A percentile compares a stretch with the other conserved stretches of the same genome.
phyloP scores from a whole-genome alignment of 805 yeast genomes.

The Kodamaea kakaduensis region DNA sequence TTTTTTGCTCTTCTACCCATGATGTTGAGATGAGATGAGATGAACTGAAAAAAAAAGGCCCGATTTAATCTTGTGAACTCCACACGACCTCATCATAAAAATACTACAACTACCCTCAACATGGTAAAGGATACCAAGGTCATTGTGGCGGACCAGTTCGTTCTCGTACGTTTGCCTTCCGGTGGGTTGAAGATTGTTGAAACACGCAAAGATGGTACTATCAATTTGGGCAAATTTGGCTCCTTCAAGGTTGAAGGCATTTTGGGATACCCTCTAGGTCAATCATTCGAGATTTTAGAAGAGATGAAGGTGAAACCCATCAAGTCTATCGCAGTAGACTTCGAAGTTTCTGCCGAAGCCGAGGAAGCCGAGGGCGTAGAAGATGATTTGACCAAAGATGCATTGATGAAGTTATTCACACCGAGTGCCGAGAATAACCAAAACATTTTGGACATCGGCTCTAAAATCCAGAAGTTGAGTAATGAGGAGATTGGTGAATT shows the following conservation, averaged over 20 bases:
- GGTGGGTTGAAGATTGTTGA: slow-evolving; percentile 72
- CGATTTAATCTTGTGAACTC: slow-evolving; percentile 2
- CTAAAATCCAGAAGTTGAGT: slow-evolving; percentile 66
- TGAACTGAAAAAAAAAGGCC: slow-evolving; percentile 10
- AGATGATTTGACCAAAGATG: slow-evolving; percentile 35
- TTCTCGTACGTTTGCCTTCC: slow-evolving; percentile 75
- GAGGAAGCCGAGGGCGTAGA: slow-evolving; percentile 14
- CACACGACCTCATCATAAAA: slow-evolving; percentile 11
- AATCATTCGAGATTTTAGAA: slow-evolving; percentile 77
- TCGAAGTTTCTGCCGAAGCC: slow-evolving; percentile 28
- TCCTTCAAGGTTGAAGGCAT: slow-evolving; percentile 69
- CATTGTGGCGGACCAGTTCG: slow-evolving; percentile 50
- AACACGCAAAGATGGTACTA: slow-evolving; percentile 52
- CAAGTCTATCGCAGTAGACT: slow-evolving; percentile 27
- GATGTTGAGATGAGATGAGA: slow-evolving; percentile 8
- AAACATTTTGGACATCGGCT: slow-evolving; percentile 63
- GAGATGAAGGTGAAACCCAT: slow-evolving; percentile 50
- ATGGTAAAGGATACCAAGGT: slow-evolving; percentile 11
- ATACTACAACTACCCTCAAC: too few species aligned
- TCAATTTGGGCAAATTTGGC: slow-evolving; percentile 90
- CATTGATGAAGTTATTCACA: slow-evolving; percentile 33
- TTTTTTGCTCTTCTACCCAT: slow-evolving; percentile 95
- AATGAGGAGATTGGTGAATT: slow-evolving; percentile 80
- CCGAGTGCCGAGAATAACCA: slow-evolving; percentile 59
- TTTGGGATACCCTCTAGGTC: slow-evolving; percentile 81